phyloP scores from a whole-genome alignment of 345 rosid genomes.

The Corymbia maculata region DNA sequence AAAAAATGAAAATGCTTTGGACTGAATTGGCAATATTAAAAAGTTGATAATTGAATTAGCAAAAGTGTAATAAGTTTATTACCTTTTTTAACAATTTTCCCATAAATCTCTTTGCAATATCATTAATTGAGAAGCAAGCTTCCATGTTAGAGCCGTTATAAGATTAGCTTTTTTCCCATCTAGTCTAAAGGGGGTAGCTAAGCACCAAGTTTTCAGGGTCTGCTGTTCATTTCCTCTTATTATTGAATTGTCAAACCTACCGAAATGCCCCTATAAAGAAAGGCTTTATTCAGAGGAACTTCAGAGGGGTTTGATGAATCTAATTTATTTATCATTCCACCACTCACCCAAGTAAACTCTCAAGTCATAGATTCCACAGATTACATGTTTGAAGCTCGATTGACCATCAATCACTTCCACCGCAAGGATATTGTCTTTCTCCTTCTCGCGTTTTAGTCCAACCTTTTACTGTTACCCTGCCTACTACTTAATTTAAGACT shows the following conservation, averaged over 20 bases:
- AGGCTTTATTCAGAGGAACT: background rate
- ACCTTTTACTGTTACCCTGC: background rate
- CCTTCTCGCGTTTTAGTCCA: background rate
- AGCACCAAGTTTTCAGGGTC: accelerated
- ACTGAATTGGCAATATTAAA: too few species aligned
- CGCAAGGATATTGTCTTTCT: too few species aligned
- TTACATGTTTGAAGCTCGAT: background rate
- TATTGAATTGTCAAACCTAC: too few species aligned
- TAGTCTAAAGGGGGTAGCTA: background rate
- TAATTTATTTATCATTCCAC: background rate
- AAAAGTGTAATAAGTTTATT: too few species aligned
- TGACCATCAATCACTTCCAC: background rate
- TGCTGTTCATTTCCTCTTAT: background rate
- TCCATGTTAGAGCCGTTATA: too few species aligned
- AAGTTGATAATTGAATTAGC: too few species aligned
- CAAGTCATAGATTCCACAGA: too few species aligned
- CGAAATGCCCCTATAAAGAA: background rate
- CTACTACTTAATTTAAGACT: background rate
- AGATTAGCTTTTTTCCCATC: background rate
- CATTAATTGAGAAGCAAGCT: too few species aligned
- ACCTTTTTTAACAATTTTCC: too few species aligned
- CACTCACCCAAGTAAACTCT: background rate
- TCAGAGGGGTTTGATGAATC: background rate
- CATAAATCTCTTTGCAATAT: too few species aligned
- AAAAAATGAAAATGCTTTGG: too few species aligned